These are phyloP conservation scores for Botrytis porri DNA, from an alignment of 2,329 filamentous ascomycete genomes.

Conservation along the genomic window DNA sequence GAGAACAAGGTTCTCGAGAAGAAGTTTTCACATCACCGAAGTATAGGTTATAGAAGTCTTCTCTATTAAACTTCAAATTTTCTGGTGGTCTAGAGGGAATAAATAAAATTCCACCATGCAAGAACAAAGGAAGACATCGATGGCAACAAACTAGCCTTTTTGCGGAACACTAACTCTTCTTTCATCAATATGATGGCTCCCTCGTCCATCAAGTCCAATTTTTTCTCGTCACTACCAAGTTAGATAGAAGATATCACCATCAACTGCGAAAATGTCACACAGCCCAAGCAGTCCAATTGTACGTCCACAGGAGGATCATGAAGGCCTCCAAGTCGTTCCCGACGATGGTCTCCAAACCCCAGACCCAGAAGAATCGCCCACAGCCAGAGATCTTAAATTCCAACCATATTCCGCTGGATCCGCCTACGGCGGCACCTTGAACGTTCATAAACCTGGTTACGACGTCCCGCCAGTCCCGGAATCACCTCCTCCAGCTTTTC, in stretches of 20 bases:
- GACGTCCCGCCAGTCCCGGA: neutral
- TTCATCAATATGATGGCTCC: neutral
- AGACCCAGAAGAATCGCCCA: neutral
- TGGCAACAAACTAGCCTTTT: neutral
- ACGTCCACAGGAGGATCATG: conserved; percentile 6
- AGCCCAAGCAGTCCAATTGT: neutral
- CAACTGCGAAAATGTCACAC: neutral
- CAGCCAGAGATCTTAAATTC: conserved; percentile 12
- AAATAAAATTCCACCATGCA: neutral
- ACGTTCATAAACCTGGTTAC: neutral
- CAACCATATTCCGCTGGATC: neutral
- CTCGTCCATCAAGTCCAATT: neutral
- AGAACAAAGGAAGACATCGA: conserved; percentile 3
- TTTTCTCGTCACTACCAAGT: neutral
- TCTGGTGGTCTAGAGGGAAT: neutral
- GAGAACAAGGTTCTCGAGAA: neutral
- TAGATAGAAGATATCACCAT: neutral
- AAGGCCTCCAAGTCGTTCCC: conserved; percentile 15
- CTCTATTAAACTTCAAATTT: neutral
- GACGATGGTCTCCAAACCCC: conserved; percentile 6
- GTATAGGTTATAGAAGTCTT: neutral
- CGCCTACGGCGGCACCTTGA: conserved; percentile 5
- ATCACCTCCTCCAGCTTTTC: conserved; percentile 9
- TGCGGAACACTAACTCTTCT: neutral
- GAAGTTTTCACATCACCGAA: neutral